Percentiles rank a stretch among this genome's conserved stretches.
Evolutionary conservation across 495 filamentous ascomycete species (phyloP).

Genomic region (Talaromyces liani): DNA sequence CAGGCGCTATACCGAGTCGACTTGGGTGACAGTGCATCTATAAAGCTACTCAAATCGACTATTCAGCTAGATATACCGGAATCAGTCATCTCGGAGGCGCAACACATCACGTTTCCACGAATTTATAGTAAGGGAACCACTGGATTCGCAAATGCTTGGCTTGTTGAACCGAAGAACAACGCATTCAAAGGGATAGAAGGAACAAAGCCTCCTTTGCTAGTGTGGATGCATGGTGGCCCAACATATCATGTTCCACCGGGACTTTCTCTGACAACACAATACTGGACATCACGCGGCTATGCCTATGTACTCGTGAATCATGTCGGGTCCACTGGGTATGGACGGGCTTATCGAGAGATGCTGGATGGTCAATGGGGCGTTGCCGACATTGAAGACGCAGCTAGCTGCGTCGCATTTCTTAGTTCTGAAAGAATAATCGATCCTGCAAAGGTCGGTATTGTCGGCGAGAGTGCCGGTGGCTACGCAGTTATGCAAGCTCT

Average conservation of each 20-base stretch:
- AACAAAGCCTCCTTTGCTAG: slow-evolving; percentile 34
- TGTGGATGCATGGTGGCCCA: slow-evolving; percentile 43
- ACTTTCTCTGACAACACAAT: slow-evolving; percentile 33
- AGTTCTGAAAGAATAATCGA: slow-evolving; percentile 24
- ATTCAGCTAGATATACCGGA: slow-evolving; percentile 20
- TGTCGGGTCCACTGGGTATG: slow-evolving; percentile 41
- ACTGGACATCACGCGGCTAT: slow-evolving; percentile 44
- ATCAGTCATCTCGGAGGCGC: slow-evolving; percentile 21
- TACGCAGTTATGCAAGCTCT: slow-evolving; percentile 38
- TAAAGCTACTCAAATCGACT: slow-evolving; percentile 10
- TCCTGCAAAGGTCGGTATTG: slow-evolving; percentile 32
- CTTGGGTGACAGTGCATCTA: slow-evolving; percentile 11
- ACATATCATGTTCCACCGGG: slow-evolving; percentile 26
- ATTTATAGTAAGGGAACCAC: slow-evolving; percentile 15
- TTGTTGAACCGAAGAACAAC: slow-evolving; percentile 37
- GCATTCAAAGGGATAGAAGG: slow-evolving; percentile 20
- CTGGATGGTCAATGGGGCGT: slow-evolving; percentile 38
- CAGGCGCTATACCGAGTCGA: slow-evolving; percentile 17
- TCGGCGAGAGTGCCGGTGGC: slow-evolving; percentile 40
- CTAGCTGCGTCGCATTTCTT: slow-evolving; percentile 34
- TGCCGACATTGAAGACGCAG: slow-evolving; percentile 36
- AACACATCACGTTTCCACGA: slow-evolving; percentile 28
- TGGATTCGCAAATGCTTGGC: slow-evolving; percentile 19
- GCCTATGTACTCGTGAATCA: slow-evolving; percentile 42
- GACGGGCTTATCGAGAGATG: slow-evolving; percentile 35